A percentile compares a stretch with the other conserved stretches of the same genome.
phyloP scores from a whole-genome alignment of 2,329 filamentous ascomycete species.

The Myriangium duriaei region DNA sequence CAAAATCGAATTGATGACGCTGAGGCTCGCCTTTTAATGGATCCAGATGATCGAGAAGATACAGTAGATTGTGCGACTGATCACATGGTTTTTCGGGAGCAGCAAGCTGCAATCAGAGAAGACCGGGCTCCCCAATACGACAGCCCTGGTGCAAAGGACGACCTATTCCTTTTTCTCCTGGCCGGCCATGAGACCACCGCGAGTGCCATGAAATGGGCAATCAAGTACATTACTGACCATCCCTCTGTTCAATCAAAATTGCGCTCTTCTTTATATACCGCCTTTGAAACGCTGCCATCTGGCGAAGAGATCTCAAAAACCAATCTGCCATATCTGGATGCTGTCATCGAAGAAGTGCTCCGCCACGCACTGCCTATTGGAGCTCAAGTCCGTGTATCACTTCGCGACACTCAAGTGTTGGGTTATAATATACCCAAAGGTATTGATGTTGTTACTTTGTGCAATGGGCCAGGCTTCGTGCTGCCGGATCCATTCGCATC shows the following conservation, averaged over 20 bases:
- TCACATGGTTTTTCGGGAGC: slow-evolving; percentile 24
- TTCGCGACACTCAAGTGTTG: slow-evolving; percentile 28
- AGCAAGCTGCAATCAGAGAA: slow-evolving; percentile 24
- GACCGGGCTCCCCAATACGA: slow-evolving; percentile 17
- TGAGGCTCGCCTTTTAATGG: slow-evolving; percentile 15
- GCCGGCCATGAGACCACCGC: slow-evolving; percentile 37
- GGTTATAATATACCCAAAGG: slow-evolving; percentile 30
- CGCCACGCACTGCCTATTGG: slow-evolving; percentile 21
- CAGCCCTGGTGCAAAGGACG: slow-evolving; percentile 16
- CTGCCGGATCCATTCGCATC: slow-evolving; percentile 11
- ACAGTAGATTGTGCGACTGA: slow-evolving; percentile 26
- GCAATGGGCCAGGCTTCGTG: slow-evolving; percentile 14
- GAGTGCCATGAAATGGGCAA: slow-evolving; percentile 28
- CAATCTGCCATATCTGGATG: slow-evolving; percentile 25
- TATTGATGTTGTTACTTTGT: slow-evolving; percentile 22
- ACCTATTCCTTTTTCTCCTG: slow-evolving; percentile 25
- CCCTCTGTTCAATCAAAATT: slow-evolving; percentile 25
- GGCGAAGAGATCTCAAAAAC: slow-evolving; percentile 21
- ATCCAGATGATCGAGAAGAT: slow-evolving; percentile 14
- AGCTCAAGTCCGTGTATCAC: slow-evolving; percentile 20
- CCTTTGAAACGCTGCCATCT: slow-evolving; percentile 22
- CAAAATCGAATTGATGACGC: slow-evolving; percentile 22
- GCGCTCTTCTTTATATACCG: slow-evolving; percentile 19
- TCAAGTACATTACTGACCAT: slow-evolving; percentile 29
- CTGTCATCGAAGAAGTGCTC: slow-evolving; percentile 29